Conservation (phyloP, 208 protist species). For the Crithidia bombi region DNA sequence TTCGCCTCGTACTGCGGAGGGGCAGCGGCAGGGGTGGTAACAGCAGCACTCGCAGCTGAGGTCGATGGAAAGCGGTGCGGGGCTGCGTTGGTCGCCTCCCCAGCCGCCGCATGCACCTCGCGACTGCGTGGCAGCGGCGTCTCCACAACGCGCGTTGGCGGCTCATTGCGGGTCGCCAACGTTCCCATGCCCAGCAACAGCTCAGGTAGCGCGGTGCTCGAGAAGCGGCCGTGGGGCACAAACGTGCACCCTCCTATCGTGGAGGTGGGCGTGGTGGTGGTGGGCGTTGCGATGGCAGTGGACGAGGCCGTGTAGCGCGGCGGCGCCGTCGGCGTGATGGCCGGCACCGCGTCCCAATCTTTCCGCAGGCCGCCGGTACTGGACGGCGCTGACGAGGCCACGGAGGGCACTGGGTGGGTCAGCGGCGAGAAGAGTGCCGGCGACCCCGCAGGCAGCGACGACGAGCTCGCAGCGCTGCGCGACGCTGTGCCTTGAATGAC, state of each 20-base stretch:
- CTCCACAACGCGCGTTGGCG: constrained; percentile 4
- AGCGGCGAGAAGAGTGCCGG: not conserved
- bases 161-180: constrained; percentile 11
- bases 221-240: not conserved
- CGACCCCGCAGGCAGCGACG: not conserved
- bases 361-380: not conserved
- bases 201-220: not conserved
- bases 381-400: constrained; percentile 8
- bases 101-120: not conserved
- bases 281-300: constrained; percentile 1
- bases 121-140: constrained; percentile 16
- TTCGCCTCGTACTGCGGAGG: constrained; percentile 24
- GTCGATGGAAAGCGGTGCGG: not conserved
- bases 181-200: not conserved
- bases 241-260: not conserved
- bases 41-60: not conserved
- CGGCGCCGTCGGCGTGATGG: not conserved
- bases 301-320: constrained; percentile 31
- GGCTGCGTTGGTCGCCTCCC: no score
- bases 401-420: not conserved
- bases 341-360: constrained; percentile 1
- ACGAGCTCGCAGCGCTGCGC: not conserved
- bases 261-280: not conserved
- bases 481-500: constrained; percentile 4
- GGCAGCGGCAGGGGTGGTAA: not conserved